phyloP scores from a whole-genome alignment of 257 asterid species.

The Nicotiana obtusifolia region DNA sequence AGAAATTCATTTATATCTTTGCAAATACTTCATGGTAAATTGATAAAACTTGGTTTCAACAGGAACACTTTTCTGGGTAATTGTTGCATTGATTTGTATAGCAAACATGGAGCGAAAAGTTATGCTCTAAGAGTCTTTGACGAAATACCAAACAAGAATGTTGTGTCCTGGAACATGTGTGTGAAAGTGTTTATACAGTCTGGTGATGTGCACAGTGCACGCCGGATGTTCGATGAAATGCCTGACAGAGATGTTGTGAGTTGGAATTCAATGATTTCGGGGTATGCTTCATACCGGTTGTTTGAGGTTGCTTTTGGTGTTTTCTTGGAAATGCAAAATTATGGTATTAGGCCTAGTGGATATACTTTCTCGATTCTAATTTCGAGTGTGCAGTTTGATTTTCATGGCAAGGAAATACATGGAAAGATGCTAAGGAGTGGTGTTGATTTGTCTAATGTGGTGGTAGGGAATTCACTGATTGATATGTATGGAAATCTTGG shows the following conservation, averaged over 20 bases:
- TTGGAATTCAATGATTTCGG: slow-evolving; percentile 66
- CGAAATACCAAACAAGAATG: slow-evolving; percentile 38
- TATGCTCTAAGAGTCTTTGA: slow-evolving; percentile 47
- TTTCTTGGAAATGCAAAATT: slow-evolving; percentile 39
- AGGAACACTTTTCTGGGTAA: slow-evolving; percentile 43
- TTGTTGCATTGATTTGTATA: slow-evolving; percentile 47
- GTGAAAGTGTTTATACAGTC: slow-evolving; percentile 23
- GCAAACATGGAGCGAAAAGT: slow-evolving; percentile 27
- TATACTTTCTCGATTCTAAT: slow-evolving; percentile 50
- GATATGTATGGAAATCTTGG: slow-evolving; percentile 69
- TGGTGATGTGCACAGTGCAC: slow-evolving; percentile 33
- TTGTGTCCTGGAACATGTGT: slow-evolving; percentile 59
- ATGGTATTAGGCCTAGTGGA: slow-evolving; percentile 46
- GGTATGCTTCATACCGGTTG: slow-evolving; percentile 36
- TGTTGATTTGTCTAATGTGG: slow-evolving; percentile 37
- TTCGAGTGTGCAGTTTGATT: slow-evolving; percentile 32
- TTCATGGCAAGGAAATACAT: slow-evolving; percentile 58
- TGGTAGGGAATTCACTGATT: slow-evolving; percentile 55
- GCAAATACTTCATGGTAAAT: slow-evolving; percentile 47
- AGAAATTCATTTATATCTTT: slow-evolving; percentile 31
- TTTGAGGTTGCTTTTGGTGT: slow-evolving; percentile 31
- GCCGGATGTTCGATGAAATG: slow-evolving; percentile 56
- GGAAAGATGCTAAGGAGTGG: slow-evolving; percentile 42
- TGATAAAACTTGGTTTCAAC: slow-evolving; percentile 44
- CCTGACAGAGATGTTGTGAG: slow-evolving; percentile 61